Conservation (phyloP, 1,284 basidiomycete genomes). For the Naganishia sp. region DNA sequence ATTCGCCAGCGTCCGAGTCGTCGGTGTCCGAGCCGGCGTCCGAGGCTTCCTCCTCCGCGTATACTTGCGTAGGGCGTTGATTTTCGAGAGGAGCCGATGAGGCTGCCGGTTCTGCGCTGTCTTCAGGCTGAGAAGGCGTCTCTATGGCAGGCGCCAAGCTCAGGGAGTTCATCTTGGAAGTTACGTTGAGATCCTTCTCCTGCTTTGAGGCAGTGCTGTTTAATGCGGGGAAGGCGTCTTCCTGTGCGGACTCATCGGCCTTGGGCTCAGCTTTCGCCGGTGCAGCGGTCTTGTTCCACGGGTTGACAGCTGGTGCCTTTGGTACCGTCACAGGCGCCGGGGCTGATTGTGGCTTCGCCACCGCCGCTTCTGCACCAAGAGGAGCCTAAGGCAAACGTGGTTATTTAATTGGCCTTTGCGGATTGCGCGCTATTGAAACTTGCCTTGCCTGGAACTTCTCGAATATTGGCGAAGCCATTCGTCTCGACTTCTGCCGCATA, state of each 20-base stretch:
- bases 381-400: constrained; percentile 4
- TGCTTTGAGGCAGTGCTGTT: constrained; percentile 52
- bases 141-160: constrained; percentile 17
- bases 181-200: constrained; percentile 47
- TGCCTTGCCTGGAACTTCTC: constrained; percentile 55
- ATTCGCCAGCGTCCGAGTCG: constrained; percentile 79
- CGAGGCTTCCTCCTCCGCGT: constrained; percentile 62
- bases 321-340: constrained; percentile 66
- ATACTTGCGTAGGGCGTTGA: constrained; percentile 52
- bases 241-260: constrained; percentile 56
- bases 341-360: constrained; percentile 66
- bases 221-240: constrained; percentile 41
- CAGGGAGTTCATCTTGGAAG: constrained; percentile 18
- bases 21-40: constrained; percentile 67
- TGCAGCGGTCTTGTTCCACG: constrained; percentile 55
- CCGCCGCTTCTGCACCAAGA: constrained; percentile 42
- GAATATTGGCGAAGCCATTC: constrained; percentile 58
- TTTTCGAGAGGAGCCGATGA: constrained; percentile 18
- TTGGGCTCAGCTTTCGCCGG: constrained; percentile 54
- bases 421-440: not conserved
- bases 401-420: too few relatives aligned
- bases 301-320: constrained; percentile 57
- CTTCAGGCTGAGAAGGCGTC: constrained; percentile 25
- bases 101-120: not conserved
- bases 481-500: constrained; percentile 68